Percentiles rank a stretch among this genome's conserved stretches.
Evolutionary conservation across 805 yeast species (phyloP).

Genomic region (Saccharomycopsis amapae): DNA sequence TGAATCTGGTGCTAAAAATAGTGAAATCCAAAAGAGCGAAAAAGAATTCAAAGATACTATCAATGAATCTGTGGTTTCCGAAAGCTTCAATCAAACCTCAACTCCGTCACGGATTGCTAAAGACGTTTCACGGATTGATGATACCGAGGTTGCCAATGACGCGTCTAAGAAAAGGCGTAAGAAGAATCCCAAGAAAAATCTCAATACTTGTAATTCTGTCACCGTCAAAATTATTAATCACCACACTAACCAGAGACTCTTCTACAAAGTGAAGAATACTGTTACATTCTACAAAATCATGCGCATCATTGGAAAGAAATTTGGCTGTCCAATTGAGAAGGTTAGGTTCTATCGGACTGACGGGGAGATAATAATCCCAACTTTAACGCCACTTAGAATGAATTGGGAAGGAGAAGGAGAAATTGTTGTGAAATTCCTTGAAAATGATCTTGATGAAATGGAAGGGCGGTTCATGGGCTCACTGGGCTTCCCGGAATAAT

Average conservation of each 20-base stretch:
- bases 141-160: background rate
- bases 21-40: too few species aligned
- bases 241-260: background rate
- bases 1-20: too few species aligned
- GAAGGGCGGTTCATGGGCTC: conserved; percentile 2
- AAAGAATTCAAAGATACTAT: too few species aligned
- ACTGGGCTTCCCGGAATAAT: too few species aligned
- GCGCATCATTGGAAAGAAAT: conserved; percentile 4
- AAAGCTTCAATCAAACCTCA: too few species aligned
- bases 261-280: conserved; percentile 7
- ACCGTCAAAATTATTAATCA: background rate
- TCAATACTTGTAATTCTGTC: background rate
- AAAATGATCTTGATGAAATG: conserved; percentile 1
- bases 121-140: too few species aligned
- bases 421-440: conserved; percentile 1
- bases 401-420: background rate
- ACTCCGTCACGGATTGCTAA: too few species aligned
- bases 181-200: background rate
- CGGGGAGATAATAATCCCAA: background rate
- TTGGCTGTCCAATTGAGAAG: background rate
- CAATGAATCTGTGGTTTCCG: too few species aligned
- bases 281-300: conserved; percentile 8
- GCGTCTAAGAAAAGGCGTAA: background rate
- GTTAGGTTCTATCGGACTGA: conserved; percentile 2
- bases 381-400: conserved; percentile 1